Conservation (phyloP, 2,329 filamentous ascomycete species). For the Coniochaeta ligniaria region DNA sequence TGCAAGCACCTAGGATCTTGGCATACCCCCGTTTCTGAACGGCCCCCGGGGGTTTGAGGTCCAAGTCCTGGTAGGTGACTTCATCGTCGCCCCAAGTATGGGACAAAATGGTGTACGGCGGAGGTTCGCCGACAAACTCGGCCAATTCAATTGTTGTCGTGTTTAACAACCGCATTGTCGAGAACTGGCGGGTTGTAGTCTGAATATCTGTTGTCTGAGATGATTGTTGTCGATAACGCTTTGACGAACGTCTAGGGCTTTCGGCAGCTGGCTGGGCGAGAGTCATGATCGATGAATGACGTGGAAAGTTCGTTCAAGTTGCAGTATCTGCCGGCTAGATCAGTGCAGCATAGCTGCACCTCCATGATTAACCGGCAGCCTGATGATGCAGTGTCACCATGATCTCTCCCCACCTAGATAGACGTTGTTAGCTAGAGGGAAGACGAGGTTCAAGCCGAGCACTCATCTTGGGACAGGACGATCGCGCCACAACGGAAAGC, state of each 20-base stretch:
- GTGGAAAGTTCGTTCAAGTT: too few relatives aligned
- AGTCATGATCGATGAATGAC: too few relatives aligned
- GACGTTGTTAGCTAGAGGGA: neutral
- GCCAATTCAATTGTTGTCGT: neutral
- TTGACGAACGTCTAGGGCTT: too few relatives aligned
- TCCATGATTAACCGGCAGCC: neutral
- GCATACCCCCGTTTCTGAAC: neutral
- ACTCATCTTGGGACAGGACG: neutral
- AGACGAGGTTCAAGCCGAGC: neutral
- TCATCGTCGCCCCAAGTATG: neutral
- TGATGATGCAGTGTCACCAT: neutral
- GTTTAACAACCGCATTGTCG: neutral
- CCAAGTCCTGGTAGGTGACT: neutral
- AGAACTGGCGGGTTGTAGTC: too few relatives aligned
- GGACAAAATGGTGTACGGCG: neutral
- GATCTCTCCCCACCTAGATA: neutral
- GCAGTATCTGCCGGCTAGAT: too few relatives aligned
- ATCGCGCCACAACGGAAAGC: neutral
- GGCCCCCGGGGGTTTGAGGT: neutral
- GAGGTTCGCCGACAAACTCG: neutral
- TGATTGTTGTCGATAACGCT: too few relatives aligned
- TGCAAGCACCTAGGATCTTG: neutral
- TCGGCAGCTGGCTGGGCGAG: too few relatives aligned
- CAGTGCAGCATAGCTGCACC: too few relatives aligned
- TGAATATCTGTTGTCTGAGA: too few relatives aligned